A percentile compares a stretch with the other conserved stretches of the same genome.
phyloP scores from a whole-genome alignment of 768 basidiomycete genomes.

The Panaeolus papilionaceus region DNA sequence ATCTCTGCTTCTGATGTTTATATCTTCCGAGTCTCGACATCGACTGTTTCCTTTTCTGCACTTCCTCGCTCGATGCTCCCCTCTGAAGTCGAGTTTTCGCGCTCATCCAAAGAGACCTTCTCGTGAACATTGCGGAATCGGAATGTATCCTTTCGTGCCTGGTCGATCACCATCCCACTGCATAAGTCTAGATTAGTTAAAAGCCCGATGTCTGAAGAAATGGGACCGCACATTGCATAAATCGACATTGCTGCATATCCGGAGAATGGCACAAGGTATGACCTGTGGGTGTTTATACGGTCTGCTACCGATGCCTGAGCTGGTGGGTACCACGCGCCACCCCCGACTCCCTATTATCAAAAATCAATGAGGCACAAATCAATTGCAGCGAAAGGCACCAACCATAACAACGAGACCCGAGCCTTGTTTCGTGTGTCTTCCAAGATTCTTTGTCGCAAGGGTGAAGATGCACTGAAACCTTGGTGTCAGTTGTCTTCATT shows the following conservation, averaged over 20 bases:
- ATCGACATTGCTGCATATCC: slow-evolving; percentile 64
- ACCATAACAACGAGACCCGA: slow-evolving; percentile 73
- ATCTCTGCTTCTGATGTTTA: not conserved
- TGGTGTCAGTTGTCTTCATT: not conserved
- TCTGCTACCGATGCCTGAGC: slow-evolving; percentile 66
- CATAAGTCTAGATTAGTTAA: slow-evolving; percentile 1
- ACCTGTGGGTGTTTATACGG: slow-evolving; percentile 50
- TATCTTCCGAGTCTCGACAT: not conserved
- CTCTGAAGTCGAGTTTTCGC: not conserved
- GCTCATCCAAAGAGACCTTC: slow-evolving; percentile 22
- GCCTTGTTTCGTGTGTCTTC: slow-evolving; percentile 63
- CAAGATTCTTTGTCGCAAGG: slow-evolving; percentile 68
- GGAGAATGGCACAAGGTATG: slow-evolving; percentile 65
- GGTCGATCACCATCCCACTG: slow-evolving; percentile 61
- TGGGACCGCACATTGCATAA: slow-evolving; percentile 58
- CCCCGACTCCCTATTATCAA: slow-evolving; percentile 52
- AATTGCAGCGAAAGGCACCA: slow-evolving; percentile 14
- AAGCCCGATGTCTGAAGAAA: slow-evolving; percentile 6
- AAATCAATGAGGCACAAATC: slow-evolving; percentile 19
- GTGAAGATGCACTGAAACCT: slow-evolving; percentile 62
- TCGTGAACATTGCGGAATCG: slow-evolving; percentile 55
- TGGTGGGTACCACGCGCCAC: slow-evolving; percentile 73
- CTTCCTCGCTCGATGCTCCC: not conserved
- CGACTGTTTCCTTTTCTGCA: not conserved
- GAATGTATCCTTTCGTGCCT: slow-evolving; percentile 55